Base-by-base conservation (phyloP, 257 asterid species). In the Orobanche coerulescens region DNA sequence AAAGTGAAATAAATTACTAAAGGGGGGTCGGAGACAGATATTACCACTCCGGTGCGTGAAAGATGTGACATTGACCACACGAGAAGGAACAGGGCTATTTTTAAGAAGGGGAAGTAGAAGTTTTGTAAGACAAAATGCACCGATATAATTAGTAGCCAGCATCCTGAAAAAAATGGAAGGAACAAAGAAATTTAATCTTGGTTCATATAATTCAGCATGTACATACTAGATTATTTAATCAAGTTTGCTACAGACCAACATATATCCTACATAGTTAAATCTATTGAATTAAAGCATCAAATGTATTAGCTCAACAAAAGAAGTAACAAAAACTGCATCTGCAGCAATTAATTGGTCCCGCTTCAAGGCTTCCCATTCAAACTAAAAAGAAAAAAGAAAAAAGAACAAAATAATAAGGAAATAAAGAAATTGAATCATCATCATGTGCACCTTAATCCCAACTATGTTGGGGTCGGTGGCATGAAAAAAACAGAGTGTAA, bases 41-140 rank as follows among this genome's bases (percentile, higher is more conserved):
- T 71, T 76, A 91, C 98, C 95, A 74, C 58, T 85, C 73, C 89
- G 72, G 80, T 91, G 98, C 8, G 98, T 91, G 61, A 91, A 91
- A 59, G 98, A 91, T 61, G 98, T 60, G 67, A 91, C 83, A 52
- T 84, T 91, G 59, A 88, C 87, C 76, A 91, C 86, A 47, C 96
- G 95, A 15, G 96, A 79, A 57, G 94, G 87, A 58, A 73, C 57
- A 4, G 80, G 85, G 71, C 98, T 86, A 28, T 71, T 76, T 65
- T 81, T 81, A 43, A 92, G 88, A 61, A 88, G 90, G 5, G 95
- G 96, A 39, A 81, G 82, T 60, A 91, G 73, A 33, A 79, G 66
- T 69, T 81, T 79, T 61, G 96, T 92, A 24, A 92, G 85, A 78
- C 86, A 82, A 80, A 83, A 91, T 22, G 95, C 81, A 68, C 97